Conservation (phyloP, 345 rosid genomes). For the Bruguiera parviflora region DNA sequence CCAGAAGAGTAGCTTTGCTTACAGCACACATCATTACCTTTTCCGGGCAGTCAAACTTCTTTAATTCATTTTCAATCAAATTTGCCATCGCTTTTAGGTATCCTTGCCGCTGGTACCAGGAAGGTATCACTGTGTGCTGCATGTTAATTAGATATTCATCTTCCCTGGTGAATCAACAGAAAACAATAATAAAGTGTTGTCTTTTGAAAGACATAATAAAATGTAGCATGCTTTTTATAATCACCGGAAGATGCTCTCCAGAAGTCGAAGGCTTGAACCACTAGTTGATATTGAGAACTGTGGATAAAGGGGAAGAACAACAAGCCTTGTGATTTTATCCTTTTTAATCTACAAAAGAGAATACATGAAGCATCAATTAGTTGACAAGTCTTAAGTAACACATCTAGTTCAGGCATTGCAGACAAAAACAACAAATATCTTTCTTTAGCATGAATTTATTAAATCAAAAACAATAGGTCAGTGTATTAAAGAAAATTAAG, state of each 20-base stretch:
- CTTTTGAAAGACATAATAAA: not conserved
- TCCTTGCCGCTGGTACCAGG: conserved; percentile 99
- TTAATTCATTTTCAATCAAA: conserved; percentile 71
- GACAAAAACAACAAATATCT: conserved; percentile 8
- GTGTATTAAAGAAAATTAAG: not conserved
- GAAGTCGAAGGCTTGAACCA: conserved; percentile 95
- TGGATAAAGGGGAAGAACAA: conserved; percentile 97
- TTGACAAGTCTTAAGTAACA: not conserved
- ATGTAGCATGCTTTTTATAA: conserved; percentile 8
- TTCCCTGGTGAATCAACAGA: conserved; percentile 53
- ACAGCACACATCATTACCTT: conserved; percentile 39
- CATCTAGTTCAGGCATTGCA: not conserved
- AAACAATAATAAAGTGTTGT: conserved; percentile 10
- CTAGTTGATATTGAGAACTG: conserved; percentile 98
- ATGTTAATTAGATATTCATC: conserved; percentile 97
- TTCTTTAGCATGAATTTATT: not conserved
- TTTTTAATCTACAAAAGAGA: conserved; percentile 59
- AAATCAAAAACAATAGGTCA: too few relatives aligned
- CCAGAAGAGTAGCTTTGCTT: too few relatives aligned
- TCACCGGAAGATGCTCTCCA: conserved; percentile 91
- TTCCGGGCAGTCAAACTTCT: conserved; percentile 58
- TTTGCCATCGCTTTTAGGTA: conserved; percentile 86
- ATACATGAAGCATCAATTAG: not conserved
- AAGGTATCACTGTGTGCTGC: conserved; percentile 98
- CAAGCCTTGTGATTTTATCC: conserved; percentile 89